Evolutionary conservation across 768 basidiomycete genomes (phyloP).

Genomic region (Lentinula edodes): DNA sequence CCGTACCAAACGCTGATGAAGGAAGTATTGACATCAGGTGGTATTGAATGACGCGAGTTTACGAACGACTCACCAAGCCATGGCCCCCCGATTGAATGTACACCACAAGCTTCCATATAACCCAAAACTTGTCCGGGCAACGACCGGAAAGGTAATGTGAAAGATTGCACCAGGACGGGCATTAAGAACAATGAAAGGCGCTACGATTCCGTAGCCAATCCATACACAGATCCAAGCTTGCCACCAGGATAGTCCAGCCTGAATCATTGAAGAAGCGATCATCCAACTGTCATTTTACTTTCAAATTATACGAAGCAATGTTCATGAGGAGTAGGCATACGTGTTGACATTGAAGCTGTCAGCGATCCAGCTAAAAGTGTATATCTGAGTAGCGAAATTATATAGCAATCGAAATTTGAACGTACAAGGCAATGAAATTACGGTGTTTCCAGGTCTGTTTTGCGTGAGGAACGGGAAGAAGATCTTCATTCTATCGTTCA

Average conservation of each 20-base stretch:
- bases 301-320: not conserved
- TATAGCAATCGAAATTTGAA: not conserved
- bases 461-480: constrained; percentile 5
- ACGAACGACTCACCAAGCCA: constrained; percentile 52
- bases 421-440: constrained; percentile 9
- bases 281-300: constrained; percentile 47
- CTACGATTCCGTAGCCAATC: constrained; percentile 54
- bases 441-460: constrained; percentile 6
- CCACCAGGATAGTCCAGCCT: constrained; percentile 75
- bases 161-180: constrained; percentile 74
- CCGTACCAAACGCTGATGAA: constrained; percentile 63
- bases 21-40: constrained; percentile 2
- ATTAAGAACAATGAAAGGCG: constrained; percentile 72
- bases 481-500: constrained; percentile 6
- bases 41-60: not conserved
- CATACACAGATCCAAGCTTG: constrained; percentile 81
- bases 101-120: constrained; percentile 77
- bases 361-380: constrained; percentile 59
- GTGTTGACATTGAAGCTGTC: constrained; percentile 79
- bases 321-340: constrained; percentile 30
- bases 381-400: not conserved
- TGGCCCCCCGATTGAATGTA: constrained; percentile 68
- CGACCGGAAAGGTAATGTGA: constrained; percentile 75
- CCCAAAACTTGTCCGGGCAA: constrained; percentile 72
- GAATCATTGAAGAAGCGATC: constrained; percentile 73